Evolutionary conservation across 495 filamentous ascomycete genomes (phyloP), one percentile per base, ranked within the genome.

Genomic region (Trichoderma gamsii): DNA sequence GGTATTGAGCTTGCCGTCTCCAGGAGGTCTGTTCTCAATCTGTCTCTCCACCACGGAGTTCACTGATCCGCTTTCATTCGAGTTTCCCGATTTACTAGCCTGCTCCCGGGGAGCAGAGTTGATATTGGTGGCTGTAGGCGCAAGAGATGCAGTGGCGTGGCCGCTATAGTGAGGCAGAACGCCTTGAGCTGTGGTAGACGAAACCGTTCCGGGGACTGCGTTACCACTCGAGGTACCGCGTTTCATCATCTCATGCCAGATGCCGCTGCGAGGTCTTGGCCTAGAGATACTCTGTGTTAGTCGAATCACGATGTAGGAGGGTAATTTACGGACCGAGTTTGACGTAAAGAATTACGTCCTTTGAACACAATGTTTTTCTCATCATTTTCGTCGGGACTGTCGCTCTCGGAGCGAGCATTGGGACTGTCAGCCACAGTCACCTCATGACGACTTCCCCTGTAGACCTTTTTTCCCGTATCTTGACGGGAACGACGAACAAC

Each of bases 101-200:
- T 75, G 73, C 23, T 52, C 51, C 15, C 74, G 72, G 32, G 73
- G 67, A 16, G 69, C 73, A 52, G 35, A 64, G 64, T 70, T 70
- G 18, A 16, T 41, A 9, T 74, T 72, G 51, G 75, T 76, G 41
- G 80, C 72, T 6, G 78, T 72, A 2, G 81, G 81, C 5, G 72
- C 76, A 25, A 83, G 71, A 23, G 81, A 82, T 11, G 80, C 78
- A 9, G 79, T 75, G 0, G 77, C 79, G 68, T 79, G 70, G 3
- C 79, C 80, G 18, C 76, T 67, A 63, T 79, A 82, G n/a, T 78
- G 79, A n/a, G 80, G 81, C 52, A 84, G 64, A 44, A 77, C 74
- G 46, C 80, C 81, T 18, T 79, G 79, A 25, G 78, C 81, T 8
- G 79, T 84, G 8, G 81, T 80, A 46, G 80, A 79, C 0, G 81